Base-by-base conservation (phyloP, 371 early-diverging fungal species). In the Apophysomyces ossiformis region DNA sequence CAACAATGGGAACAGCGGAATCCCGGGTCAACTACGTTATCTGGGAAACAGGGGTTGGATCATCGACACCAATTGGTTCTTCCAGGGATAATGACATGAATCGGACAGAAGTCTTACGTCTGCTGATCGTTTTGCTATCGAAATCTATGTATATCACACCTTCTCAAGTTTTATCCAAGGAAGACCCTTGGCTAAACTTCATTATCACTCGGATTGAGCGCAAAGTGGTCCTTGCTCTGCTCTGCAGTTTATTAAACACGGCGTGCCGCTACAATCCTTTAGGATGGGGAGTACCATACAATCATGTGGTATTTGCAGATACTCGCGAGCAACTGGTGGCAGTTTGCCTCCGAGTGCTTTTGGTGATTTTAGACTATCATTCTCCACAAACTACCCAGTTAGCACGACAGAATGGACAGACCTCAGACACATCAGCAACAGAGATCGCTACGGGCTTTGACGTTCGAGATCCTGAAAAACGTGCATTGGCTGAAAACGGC, bases 211-310 rank as follows among this genome's bases (percentile, higher is more conserved):
- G 85, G 57, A 72, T 86, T 7, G 93, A 94, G 65, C 89, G 92
- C 66, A 90, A 91, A 68, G 78, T 83, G n/a, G 86, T 90, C 2
- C 72, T 95, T 57, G 86, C 90, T 9, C 66, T 94, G 50, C 78
- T 95, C 7, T 95, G 93, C 79, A 93, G 94, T 61, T 69, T 95
- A 37, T 58, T 95, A 57, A 96, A 96, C 70, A 92, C 92, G 0
- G 84, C 89, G 0, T 78, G 90, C 38, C 89, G 87, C 56, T 93
- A 93, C 69, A 91, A 93, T 69, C 92, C 93, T 1, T 82, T 89
- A 5, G 93, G 94, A 6, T 95, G 94, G 94, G 89, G 87, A 2
- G 76, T 96, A 4, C 95, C 95, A 32, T 96, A 95, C 80, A 92
- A 93, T 63, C 92, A 93, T 69, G 83, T 93, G 6, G 69, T 94